Evolutionary conservation across 495 filamentous ascomycete species (phyloP).

Genomic region (Poronia punctata): DNA sequence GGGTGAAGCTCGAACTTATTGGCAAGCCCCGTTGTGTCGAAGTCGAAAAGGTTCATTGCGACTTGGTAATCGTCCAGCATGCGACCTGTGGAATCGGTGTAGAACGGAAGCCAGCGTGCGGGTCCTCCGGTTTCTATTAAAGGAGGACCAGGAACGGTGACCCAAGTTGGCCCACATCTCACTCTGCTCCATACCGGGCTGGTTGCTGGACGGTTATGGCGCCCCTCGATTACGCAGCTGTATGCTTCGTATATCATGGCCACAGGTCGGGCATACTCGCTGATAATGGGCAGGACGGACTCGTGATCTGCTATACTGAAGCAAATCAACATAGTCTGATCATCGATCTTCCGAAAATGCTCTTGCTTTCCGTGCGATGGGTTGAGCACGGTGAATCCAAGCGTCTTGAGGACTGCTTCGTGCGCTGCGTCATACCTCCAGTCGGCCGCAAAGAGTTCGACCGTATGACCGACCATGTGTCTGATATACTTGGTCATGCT

Average conservation of each 20-base stretch:
- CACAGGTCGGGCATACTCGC: slow-evolving; percentile 3
- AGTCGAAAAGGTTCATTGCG: background rate
- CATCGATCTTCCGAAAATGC: slow-evolving; percentile 3
- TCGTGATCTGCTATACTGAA: slow-evolving; percentile 2
- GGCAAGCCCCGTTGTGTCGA: background rate
- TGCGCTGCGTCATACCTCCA: slow-evolving; percentile 3
- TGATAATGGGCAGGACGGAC: slow-evolving; percentile 3
- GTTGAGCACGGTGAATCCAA: slow-evolving; percentile 2
- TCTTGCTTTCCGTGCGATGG: background rate
- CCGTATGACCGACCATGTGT: background rate
- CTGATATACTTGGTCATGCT: slow-evolving; percentile 3
- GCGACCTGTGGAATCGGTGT: slow-evolving; percentile 2
- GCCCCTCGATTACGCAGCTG: background rate
- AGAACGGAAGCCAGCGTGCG: background rate
- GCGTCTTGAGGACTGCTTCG: background rate
- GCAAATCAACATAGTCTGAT: slow-evolving; percentile 5
- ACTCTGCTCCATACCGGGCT: slow-evolving; percentile 8
- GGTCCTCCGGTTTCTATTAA: background rate
- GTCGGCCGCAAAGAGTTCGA: slow-evolving; percentile 7
- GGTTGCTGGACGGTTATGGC: background rate
- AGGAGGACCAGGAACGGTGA: slow-evolving; percentile 4
- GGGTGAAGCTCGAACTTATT: slow-evolving; percentile 2
- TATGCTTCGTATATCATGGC: slow-evolving; percentile 3
- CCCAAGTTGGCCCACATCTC: background rate
- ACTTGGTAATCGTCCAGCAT: slow-evolving; percentile 2